These are phyloP conservation scores for Peronospora destructor DNA, from an alignment of 352 stramenopile species.

Conservation along the genomic window DNA sequence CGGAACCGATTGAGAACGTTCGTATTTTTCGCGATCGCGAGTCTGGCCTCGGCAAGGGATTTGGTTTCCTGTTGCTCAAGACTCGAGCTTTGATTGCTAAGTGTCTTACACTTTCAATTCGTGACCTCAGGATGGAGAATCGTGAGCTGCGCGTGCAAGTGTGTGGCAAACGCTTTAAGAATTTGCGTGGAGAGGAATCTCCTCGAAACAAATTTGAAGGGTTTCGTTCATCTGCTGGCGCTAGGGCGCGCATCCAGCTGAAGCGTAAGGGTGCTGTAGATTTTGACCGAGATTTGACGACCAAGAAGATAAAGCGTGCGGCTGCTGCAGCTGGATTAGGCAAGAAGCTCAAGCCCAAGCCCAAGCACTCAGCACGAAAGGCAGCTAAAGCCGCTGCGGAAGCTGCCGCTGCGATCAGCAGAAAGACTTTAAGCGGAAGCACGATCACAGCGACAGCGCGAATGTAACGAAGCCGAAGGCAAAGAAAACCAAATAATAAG, in stretches of 20 bases:
- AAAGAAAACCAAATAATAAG: conserved; percentile 67
- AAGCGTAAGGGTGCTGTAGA: conserved; percentile 46
- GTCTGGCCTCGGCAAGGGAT: conserved; percentile 88
- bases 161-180: conserved; percentile 83
- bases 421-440: conserved; percentile 27
- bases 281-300: conserved; percentile 5
- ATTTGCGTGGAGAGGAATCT: conserved; percentile 51
- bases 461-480: conserved; percentile 31
- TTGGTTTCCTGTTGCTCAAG: conserved; percentile 87
- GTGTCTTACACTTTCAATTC: conserved; percentile 57
- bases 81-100: conserved; percentile 55
- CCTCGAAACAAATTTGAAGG: conserved; percentile 55
- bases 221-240: conserved; percentile 40
- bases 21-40: conserved; percentile 84
- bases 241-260: conserved; percentile 47
- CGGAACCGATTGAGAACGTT: conserved; percentile 73
- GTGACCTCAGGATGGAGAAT: conserved; percentile 58
- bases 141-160: conserved; percentile 71
- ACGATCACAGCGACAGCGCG: conserved; percentile 18
- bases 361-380: conserved; percentile 54
- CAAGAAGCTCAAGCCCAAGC: conserved; percentile 60
- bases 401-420: conserved; percentile 3
- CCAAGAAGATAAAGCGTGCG: conserved; percentile 33
- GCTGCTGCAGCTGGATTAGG: conserved; percentile 14
- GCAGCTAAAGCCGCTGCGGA: conserved; percentile 28